A percentile compares a stretch with the other conserved stretches of the same genome.
These are phyloP conservation scores for Pouteria campechiana DNA, from an alignment of 179 eudicot species.

Conservation along the genomic window DNA sequence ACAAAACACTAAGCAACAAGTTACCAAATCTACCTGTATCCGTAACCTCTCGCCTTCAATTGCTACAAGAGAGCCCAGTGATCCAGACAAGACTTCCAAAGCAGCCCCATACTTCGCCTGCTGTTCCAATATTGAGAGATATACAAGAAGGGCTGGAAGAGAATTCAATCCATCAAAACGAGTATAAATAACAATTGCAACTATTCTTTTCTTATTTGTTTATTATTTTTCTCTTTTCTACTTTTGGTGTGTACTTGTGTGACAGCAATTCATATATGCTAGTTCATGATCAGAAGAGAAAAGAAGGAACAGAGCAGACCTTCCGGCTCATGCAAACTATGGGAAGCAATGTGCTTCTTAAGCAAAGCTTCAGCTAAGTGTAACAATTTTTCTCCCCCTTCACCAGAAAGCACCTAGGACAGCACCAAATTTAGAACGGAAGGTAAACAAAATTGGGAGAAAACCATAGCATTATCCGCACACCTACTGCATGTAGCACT, in stretches of 20 bases:
- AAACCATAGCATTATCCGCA: too few relatives aligned
- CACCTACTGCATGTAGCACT: too few relatives aligned
- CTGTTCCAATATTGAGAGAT: slow-evolving; percentile 75
- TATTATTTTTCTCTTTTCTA: too few relatives aligned
- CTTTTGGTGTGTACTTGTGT: too few relatives aligned
- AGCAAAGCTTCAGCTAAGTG: slow-evolving; percentile 86
- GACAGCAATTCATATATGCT: too few relatives aligned
- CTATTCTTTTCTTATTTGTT: too few relatives aligned
- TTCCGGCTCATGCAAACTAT: slow-evolving; percentile 95
- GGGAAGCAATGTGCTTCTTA: slow-evolving; percentile 80
- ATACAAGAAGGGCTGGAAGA: slow-evolving; percentile 89
- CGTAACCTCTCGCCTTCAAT: slow-evolving; percentile 77
- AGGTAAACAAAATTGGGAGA: too few relatives aligned
- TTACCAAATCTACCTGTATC: slow-evolving; percentile 64
- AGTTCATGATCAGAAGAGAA: background rate
- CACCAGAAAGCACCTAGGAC: slow-evolving; percentile 66
- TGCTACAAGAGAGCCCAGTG: slow-evolving; percentile 65
- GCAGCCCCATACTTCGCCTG: slow-evolving; percentile 82
- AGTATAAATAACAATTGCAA: too few relatives aligned
- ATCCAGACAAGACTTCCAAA: slow-evolving; percentile 68
- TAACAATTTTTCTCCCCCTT: slow-evolving; percentile 66
- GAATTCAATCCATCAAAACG: slow-evolving; percentile 14
- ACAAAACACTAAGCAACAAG: too few relatives aligned
- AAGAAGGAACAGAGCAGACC: slow-evolving; percentile 24
- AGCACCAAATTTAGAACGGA: background rate